Conservation (phyloP, 441 rosid species). For the Jatropha podagrica region DNA sequence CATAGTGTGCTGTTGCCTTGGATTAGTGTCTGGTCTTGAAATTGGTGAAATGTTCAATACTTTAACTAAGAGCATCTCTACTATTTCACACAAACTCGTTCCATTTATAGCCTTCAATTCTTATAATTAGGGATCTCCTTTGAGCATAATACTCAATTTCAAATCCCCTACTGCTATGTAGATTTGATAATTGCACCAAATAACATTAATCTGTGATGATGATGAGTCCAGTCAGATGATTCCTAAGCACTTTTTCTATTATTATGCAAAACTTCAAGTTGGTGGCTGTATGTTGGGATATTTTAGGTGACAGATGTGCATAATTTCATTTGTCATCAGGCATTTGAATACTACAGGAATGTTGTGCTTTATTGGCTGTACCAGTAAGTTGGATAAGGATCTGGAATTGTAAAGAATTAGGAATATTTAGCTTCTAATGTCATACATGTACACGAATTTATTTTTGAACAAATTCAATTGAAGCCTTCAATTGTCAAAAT, state of each 20-base stretch:
- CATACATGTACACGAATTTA: neutral
- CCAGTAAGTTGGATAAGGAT: neutral
- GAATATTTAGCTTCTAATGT: neutral
- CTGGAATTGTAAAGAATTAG: neutral
- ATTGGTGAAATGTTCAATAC: neutral
- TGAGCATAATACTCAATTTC: neutral
- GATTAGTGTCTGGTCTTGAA: neutral
- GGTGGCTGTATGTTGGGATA: neutral
- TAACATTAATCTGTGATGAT: neutral
- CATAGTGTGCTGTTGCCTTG: neutral
- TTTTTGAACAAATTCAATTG: neutral
- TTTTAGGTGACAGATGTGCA: neutral
- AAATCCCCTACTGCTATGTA: neutral
- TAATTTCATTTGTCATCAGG: neutral
- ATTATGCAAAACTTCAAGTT: neutral
- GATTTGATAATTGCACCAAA: neutral
- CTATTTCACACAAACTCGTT: neutral
- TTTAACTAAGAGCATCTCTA: neutral
- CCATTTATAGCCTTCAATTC: neutral
- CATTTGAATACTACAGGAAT: neutral
- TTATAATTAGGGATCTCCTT: neutral
- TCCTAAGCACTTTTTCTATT: neutral
- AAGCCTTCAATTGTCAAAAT: constrained; percentile 38
- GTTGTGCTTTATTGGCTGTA: neutral
- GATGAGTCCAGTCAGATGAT: neutral